phyloP scores from a whole-genome alignment of 2,329 filamentous ascomycete genomes.

The Amauroascus niger region DNA sequence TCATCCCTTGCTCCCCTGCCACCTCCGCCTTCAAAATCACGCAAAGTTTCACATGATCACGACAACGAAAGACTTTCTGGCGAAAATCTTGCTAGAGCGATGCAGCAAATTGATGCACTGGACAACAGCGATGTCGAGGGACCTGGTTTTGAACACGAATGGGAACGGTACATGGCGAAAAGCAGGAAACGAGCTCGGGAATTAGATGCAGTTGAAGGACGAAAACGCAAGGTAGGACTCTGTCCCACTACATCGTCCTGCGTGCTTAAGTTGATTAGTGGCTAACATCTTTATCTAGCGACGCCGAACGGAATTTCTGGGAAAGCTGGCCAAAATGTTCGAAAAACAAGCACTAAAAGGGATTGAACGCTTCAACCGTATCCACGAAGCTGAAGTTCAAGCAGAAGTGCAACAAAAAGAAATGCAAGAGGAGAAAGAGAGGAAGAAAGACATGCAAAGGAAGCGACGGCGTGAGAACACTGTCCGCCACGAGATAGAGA shows the following conservation, averaged over 20 bases:
- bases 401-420: conserved; percentile 83
- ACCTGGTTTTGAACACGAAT: conserved; percentile 43
- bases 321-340: conserved; percentile 51
- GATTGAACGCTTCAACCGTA: conserved; percentile 63
- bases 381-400: conserved; percentile 70
- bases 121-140: conserved; percentile 51
- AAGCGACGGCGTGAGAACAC: conserved; percentile 93
- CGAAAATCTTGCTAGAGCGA: conserved; percentile 56
- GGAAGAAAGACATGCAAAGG: conserved; percentile 99
- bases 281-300: conserved; percentile 39
- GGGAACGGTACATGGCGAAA: conserved; percentile 45
- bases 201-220: conserved; percentile 52
- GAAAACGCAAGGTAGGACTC: conserved; percentile 54
- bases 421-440: conserved; percentile 89
- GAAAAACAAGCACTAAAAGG: conserved; percentile 59
- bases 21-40: conserved; percentile 43
- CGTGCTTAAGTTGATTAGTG: not conserved
- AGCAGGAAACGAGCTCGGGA: conserved; percentile 59
- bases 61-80: conserved; percentile 60
- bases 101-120: conserved; percentile 50
- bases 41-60: conserved; percentile 46
- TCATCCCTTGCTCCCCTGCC: conserved; percentile 12
- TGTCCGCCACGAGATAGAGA: conserved; percentile 75
- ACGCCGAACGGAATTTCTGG: conserved; percentile 47
- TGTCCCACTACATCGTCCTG: not conserved